phyloP scores from a whole-genome alignment of 768 basidiomycete species.

The Trametopsis cervina region DNA sequence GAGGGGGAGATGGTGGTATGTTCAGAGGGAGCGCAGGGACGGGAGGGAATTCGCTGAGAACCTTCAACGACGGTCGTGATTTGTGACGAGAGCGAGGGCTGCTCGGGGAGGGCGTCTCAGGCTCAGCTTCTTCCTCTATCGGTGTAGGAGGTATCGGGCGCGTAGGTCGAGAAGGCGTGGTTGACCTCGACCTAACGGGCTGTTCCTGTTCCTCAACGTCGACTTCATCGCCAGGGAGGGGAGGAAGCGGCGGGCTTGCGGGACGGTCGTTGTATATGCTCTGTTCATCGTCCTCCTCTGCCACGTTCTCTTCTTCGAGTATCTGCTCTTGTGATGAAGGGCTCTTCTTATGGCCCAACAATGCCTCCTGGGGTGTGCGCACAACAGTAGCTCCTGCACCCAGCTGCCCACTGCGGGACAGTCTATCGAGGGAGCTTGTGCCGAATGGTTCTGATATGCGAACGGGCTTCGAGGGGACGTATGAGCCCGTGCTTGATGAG shows the following conservation, averaged over 20 bases:
- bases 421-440: conserved; percentile 26
- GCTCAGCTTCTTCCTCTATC: conserved; percentile 17
- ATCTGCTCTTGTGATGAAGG: conserved; percentile 9
- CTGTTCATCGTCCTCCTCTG: conserved; percentile 13
- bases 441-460: conserved; percentile 40
- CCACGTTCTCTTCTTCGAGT: conserved; percentile 15
- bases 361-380: conserved; percentile 73
- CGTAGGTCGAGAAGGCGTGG: conserved; percentile 9
- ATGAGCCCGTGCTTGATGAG: conserved; percentile 22
- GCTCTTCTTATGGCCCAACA: conserved; percentile 28
- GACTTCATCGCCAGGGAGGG: conserved; percentile 32
- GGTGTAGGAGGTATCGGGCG: conserved; percentile 9
- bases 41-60: conserved; percentile 33
- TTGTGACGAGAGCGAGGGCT: conserved; percentile 27
- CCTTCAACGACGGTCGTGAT: conserved; percentile 20
- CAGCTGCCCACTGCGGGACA: conserved; percentile 40
- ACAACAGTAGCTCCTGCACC: conserved; percentile 74
- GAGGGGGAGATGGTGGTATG: conserved; percentile 36
- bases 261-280: conserved; percentile 23
- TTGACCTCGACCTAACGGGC: conserved; percentile 1
- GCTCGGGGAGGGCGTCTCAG: not conserved
- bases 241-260: conserved; percentile 49
- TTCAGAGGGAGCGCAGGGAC: conserved; percentile 45
- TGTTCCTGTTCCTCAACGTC: not conserved
- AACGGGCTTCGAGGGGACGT: conserved; percentile 30